These are phyloP conservation scores for Incumbomyces delicatus DNA, from an alignment of 2,329 filamentous ascomycete species.

Conservation along the genomic window DNA sequence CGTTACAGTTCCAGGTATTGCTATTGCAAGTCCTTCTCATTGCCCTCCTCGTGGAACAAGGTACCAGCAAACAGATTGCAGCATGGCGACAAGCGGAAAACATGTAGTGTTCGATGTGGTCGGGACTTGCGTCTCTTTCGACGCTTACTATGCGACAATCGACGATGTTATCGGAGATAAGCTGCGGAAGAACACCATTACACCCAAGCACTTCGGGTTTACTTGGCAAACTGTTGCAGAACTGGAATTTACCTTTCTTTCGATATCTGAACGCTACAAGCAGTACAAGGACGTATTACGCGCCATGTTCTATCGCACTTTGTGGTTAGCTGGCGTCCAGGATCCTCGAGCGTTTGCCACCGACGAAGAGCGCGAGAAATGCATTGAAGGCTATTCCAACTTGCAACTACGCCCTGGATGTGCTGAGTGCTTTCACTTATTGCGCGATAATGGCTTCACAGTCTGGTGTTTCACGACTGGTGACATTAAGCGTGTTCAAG, in stretches of 20 bases:
- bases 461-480: constrained; percentile 48
- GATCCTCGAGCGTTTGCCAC: constrained; percentile 30
- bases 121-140: constrained; percentile 35
- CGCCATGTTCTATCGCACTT: constrained; percentile 35
- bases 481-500: constrained; percentile 40
- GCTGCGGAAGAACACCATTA: constrained; percentile 27
- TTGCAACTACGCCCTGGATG: constrained; percentile 28
- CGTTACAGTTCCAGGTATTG: too few relatives aligned
- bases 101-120: constrained; percentile 46
- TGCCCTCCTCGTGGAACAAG: too few relatives aligned
- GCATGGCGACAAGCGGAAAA: constrained; percentile 21
- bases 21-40: too few relatives aligned
- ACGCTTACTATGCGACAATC: constrained; percentile 31
- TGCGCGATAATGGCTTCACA: constrained; percentile 36
- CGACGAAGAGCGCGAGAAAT: constrained; percentile 29
- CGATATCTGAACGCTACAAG: constrained; percentile 30
- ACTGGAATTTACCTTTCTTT: constrained; percentile 38
- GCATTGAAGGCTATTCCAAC: constrained; percentile 27
- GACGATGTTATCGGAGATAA: constrained; percentile 29
- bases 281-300: constrained; percentile 31
- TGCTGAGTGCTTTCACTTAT: constrained; percentile 28
- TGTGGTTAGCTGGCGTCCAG: constrained; percentile 31
- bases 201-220: constrained; percentile 30
- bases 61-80: neutral
- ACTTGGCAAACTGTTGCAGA: constrained; percentile 36